These are phyloP conservation scores for Fusarium napiforme DNA, from an alignment of 2,329 filamentous ascomycete species.

Conservation along the genomic window DNA sequence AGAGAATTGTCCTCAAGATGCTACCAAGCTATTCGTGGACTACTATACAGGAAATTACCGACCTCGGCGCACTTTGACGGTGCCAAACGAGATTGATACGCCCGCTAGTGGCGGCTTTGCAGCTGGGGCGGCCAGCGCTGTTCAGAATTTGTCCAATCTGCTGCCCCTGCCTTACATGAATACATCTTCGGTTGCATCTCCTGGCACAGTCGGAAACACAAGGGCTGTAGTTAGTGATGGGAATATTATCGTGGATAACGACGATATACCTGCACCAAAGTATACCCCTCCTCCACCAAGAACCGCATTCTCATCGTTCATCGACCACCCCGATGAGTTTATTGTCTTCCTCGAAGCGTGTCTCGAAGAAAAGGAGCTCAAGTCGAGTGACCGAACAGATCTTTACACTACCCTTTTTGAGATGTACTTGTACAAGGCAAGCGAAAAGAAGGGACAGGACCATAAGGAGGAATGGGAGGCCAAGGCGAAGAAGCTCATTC, in stretches of 20 bases:
- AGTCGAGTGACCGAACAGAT: constrained; percentile 80
- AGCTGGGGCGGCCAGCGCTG: constrained; percentile 75
- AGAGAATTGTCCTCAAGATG: constrained; percentile 83
- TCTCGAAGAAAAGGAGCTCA: constrained; percentile 76
- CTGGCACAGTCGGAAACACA: constrained; percentile 61
- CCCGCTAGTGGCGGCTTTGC: constrained; percentile 59
- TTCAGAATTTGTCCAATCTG: constrained; percentile 86
- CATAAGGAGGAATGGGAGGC: constrained; percentile 85
- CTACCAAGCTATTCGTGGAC: constrained; percentile 89
- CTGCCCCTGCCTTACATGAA: constrained; percentile 89
- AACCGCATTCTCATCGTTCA: constrained; percentile 94
- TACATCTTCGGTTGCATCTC: constrained; percentile 65
- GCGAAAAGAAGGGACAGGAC: constrained; percentile 72
- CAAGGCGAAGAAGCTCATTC: constrained; percentile 90
- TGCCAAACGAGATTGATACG: constrained; percentile 50
- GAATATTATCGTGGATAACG: constrained; percentile 61
- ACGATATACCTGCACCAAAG: constrained; percentile 59
- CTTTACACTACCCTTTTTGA: constrained; percentile 96
- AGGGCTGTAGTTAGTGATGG: constrained; percentile 64
- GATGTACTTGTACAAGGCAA: constrained; percentile 94
- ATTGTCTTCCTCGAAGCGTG: constrained; percentile 93
- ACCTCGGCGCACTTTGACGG: constrained; percentile 71
- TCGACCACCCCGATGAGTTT: constrained; percentile 92
- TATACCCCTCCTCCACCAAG: constrained; percentile 87
- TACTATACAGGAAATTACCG: constrained; percentile 91